Evolutionary conservation across 2,329 filamentous ascomycete genomes (phyloP), one percentile per base, ranked within the genome.

Genomic region (Colletotrichum tropicale): DNA sequence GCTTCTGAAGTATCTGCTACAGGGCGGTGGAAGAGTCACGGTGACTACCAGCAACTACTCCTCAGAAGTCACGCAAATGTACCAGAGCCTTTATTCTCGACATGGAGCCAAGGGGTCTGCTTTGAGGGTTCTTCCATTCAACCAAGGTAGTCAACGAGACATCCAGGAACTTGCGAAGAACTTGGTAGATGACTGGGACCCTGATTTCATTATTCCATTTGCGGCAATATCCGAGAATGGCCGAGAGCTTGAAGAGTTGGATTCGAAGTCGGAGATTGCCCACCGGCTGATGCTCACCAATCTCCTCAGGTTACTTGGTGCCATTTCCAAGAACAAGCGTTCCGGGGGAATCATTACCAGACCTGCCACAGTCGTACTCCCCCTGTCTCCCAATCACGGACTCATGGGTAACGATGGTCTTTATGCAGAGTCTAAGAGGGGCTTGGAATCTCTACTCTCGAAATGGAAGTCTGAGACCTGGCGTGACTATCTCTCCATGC

Each of bases 211-310:
- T 77, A 91, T 99, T 78, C 97, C 97, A 10, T 99, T 99, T 84
- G 97, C 97, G 77, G 97, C 97, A 81, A 98, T 98, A 79, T 95
- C 97, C 0, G 97, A 98, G 88, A 98, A 98, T 80, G 97, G 97
- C 69, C 96, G 97, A 77, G 96, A 98, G 85, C 98, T 99, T 77
- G 97, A 98, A 83, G 93, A 90, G 83, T 95, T 99, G 78, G 97
- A 99, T 86, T 98, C 96, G 77, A 98, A 96, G 87, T 98, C 97
- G 15, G 97, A 99, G 87, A 92, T 99, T 77, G 97, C 97, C 78
- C 97, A 98, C 85, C 95, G 97, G 78, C 98, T 99, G 88, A 98
- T 99, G 96, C 89, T 99, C 83, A 98, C 96, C 81, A 99, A 99
- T 85, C 90, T 98, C 10, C 89, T 98, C 77, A 95, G 97, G 79